Evolutionary conservation across 2,329 filamentous ascomycete genomes (phyloP).

Genomic region (Colletotrichum liaoningense): DNA sequence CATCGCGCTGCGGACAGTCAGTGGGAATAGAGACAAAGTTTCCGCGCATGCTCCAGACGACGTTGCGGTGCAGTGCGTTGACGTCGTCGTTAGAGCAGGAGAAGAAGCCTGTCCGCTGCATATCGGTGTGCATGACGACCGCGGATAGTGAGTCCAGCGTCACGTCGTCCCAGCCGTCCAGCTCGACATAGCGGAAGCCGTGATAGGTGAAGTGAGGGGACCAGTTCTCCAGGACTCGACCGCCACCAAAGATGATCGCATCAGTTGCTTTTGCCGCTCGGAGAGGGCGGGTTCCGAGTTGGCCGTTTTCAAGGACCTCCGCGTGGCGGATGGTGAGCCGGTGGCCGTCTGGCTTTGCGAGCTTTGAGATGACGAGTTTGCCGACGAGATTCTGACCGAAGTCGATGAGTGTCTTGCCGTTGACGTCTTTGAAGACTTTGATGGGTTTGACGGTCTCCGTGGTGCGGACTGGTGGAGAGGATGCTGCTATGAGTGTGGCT

Average conservation of each 20-base stretch:
- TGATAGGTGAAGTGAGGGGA: conserved; percentile 63
- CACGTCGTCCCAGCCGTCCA: conserved; percentile 54
- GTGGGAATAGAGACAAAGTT: conserved; percentile 69
- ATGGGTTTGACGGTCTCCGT: conserved; percentile 43
- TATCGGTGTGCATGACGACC: conserved; percentile 61
- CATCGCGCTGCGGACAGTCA: conserved; percentile 67
- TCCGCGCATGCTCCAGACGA: conserved; percentile 66
- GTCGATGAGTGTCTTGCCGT: conserved; percentile 61
- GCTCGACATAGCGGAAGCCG: conserved; percentile 63
- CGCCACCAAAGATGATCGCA: conserved; percentile 45
- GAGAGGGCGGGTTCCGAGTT: conserved; percentile 55
- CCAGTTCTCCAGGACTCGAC: conserved; percentile 42
- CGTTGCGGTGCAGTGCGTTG: conserved; percentile 66
- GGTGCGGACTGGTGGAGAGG: conserved; percentile 56
- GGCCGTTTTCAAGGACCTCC: conserved; percentile 64
- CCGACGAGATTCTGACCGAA: conserved; percentile 71
- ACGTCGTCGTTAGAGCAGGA: conserved; percentile 61
- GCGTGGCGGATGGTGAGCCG: conserved; percentile 62
- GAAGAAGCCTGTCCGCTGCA: conserved; percentile 61
- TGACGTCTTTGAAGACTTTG: conserved; percentile 45
- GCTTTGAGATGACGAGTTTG: conserved; percentile 51
- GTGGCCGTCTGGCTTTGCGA: conserved; percentile 46
- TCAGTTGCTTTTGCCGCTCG: conserved; percentile 56
- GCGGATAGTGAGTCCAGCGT: conserved; percentile 39
- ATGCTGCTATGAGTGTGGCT: conserved; percentile 50